Base-by-base conservation (phyloP, 148 eudicot species). In the Heliamphora exappendiculata region DNA sequence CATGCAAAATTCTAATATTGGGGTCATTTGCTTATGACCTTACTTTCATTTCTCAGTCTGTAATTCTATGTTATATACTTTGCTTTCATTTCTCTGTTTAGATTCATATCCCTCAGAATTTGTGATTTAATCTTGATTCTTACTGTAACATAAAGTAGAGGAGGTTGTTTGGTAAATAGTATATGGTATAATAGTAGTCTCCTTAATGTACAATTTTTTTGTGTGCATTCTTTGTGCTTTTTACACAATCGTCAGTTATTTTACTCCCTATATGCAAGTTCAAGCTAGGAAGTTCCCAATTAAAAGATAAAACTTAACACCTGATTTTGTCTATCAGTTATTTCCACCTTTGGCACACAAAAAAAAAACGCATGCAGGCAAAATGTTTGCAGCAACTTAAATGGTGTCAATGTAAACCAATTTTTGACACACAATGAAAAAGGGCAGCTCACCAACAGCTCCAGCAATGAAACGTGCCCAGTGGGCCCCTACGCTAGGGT, bases 391-490 rank as follows among this genome's bases (percentile, higher is more conserved):
- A 54, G 29, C 22, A 37, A 37, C 65, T 33, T 34, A 34, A n/a
- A n/a, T 17, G 28, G 9, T 20, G 33, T 72, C 31, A 72, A 53
- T 13, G 44, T 53, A 13, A 73, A 58, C 34, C 67, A 57, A 26
- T 26, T 34, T 41, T 39, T 73, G 65, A 55, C 13, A 39, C 14
- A 6, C 7, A 64, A 54, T 19, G 57, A 16, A 67, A 26, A 73
- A 7, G 13, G 79, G 79, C 16, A 50, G 28, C 81, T 71, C 83
- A 90, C 98, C 98, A 57, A 93, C 37, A 73, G 91, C 97, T 74
- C 98, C 98, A 62, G 98, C 91, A 82, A 93, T 83, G 83, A 93
- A 93, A 82, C 90, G 94, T 33, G 97, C 81, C 97, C 98, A 90
- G 73, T 93, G 97, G 64, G 90, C 97, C 36, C 82, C 82, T 73